phyloP scores from a whole-genome alignment of 1,139 yeast species.

The Kodamaea alishanica region DNA sequence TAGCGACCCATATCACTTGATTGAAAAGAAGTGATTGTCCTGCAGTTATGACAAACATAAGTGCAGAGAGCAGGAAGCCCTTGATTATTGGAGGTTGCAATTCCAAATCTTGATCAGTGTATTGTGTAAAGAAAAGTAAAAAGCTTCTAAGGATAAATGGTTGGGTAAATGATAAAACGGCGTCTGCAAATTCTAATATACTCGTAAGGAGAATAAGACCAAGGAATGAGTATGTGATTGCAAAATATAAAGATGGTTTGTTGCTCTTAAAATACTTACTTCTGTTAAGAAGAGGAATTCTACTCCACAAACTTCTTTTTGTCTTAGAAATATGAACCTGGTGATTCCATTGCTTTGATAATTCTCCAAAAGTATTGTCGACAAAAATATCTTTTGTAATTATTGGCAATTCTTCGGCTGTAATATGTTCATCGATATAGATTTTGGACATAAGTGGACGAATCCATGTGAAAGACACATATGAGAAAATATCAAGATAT shows the following conservation, averaged over 20 bases:
- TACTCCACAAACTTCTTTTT: not conserved
- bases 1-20: conserved; percentile 17
- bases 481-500: conserved; percentile 12
- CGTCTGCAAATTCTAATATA: conserved; percentile 13
- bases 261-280: conserved; percentile 5
- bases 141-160: conserved; percentile 24
- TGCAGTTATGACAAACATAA: conserved; percentile 17
- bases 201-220: conserved; percentile 9
- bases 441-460: conserved; percentile 23
- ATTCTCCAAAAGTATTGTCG: conserved; percentile 7
- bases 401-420: conserved; percentile 20
- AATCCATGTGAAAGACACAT: conserved; percentile 25
- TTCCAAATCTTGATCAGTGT: conserved; percentile 5
- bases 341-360: conserved; percentile 10
- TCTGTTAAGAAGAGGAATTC: conserved; percentile 6
- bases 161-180: conserved; percentile 14
- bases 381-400: conserved; percentile 8
- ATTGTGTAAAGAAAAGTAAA: conserved; percentile 18
- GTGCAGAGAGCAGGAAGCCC: conserved; percentile 19
- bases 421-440: conserved; percentile 20
- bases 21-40: conserved; percentile 19
- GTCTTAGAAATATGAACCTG: not conserved
- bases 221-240: conserved; percentile 13
- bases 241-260: conserved; percentile 18
- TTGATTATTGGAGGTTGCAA: conserved; percentile 21